Evolutionary conservation across 441 rosid genomes (phyloP), one percentile per base, ranked within the genome.

Genomic region (Erodium chrysanthum): DNA sequence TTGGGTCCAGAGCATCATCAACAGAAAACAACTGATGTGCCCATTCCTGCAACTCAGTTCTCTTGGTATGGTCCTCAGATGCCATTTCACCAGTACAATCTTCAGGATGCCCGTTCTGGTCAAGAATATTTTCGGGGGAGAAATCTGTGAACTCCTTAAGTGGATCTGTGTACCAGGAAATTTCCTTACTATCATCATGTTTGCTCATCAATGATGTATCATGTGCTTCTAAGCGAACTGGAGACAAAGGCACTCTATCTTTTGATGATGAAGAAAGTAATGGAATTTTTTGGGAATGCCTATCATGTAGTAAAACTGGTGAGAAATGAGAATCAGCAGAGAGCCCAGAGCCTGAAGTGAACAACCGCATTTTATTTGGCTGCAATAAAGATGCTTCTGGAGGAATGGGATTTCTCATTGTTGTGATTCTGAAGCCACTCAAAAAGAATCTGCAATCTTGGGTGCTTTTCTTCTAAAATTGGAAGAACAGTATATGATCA

Each of bases 11-110:
- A 40, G 76, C 80, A 76, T 82, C 89, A 75, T 81, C 89, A 69
- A 66, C 85, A 71, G 89, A 80, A 27, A 88, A 83, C 73, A 86
- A 73, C 68, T 79, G 84, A 78, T 88, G 83, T 0, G 91, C 85
- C 96, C 92, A 87, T 44, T 90, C 86, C 27, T 77, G 84, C 96
- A 87, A 91, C 67, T 86, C 83, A 22, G 68, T 66, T 78, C 80
- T 77, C 70, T 77, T 77, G 48, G 73, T 62, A 52, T 76, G 78
- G 69, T 80, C 82, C 66, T 77, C 83, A 7, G 85, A 77, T 59
- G 71, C 52, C 73, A 80, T 68, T 67, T 73, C 77, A 72, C 79
- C 80, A 65, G 73, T 66, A 66, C 73, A 78, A 67, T 80, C 76
- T 73, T 76, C 91, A 63, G 73, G 74, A 70, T 70, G 84, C 70